A percentile compares a stretch with the other conserved stretches of the same genome.
Evolutionary conservation across 306 rosid genomes (phyloP).

Genomic region (Spatholobus suberectus): DNA sequence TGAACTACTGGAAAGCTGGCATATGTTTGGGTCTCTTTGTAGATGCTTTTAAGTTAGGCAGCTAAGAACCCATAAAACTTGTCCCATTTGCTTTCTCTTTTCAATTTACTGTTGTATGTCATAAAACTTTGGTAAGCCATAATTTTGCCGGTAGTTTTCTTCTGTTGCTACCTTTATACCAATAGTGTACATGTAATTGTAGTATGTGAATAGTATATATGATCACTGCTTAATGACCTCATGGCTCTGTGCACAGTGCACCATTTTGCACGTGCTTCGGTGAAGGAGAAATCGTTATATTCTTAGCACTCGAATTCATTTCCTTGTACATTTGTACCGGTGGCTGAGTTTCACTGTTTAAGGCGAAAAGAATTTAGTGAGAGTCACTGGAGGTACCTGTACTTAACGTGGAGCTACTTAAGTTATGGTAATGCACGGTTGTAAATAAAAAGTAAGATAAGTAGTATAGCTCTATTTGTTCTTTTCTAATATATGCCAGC

Average conservation of each 20-base stretch:
- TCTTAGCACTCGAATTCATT: constrained; percentile 9
- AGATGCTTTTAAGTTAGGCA: constrained; percentile 96
- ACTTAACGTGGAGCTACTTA: not conserved
- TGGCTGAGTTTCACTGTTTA: not conserved
- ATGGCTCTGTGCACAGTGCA: constrained; percentile 12
- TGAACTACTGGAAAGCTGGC: constrained; percentile 98
- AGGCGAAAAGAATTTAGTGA: not conserved
- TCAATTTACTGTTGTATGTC: constrained; percentile 8
- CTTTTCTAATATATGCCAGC: not conserved
- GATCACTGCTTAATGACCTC: constrained; percentile 4
- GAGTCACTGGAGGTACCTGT: constrained; percentile 9
- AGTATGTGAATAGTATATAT: constrained; percentile 27
- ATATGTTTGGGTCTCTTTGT: constrained; percentile 96
- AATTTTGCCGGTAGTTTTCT: not conserved
- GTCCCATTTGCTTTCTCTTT: not conserved
- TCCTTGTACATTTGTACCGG: not conserved
- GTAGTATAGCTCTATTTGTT: not conserved
- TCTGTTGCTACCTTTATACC: constrained; percentile 14
- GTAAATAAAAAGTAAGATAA: not conserved
- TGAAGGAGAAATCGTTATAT: constrained; percentile 5
- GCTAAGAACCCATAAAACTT: constrained; percentile 48
- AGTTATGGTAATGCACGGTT: not conserved
- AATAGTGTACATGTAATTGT: constrained; percentile 35
- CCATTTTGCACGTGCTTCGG: constrained; percentile 11
- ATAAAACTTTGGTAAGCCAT: constrained; percentile 32